A percentile compares a stretch with the other conserved stretches of the same genome.
Evolutionary conservation across 371 early-diverging fungal genomes (phyloP).

Genomic region (Capillidium heterosporum): DNA sequence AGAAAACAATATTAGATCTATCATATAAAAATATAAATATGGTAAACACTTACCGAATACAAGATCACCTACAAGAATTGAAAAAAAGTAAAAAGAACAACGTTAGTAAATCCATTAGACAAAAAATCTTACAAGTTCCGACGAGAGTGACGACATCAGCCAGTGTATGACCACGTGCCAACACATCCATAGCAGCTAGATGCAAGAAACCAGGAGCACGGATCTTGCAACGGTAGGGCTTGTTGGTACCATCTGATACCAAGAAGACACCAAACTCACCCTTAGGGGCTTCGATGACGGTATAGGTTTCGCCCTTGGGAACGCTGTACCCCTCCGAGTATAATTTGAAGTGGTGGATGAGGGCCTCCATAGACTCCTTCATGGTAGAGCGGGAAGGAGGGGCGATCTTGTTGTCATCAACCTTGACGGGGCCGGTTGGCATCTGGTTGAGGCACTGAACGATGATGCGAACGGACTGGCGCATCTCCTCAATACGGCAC

Average conservation of each 20-base stretch:
- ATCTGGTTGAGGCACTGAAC: slow-evolving; percentile 86
- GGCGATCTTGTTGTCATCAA: slow-evolving; percentile 95
- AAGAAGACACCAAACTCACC: slow-evolving; percentile 75
- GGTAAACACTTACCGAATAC: not conserved
- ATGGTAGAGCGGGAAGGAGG: slow-evolving; percentile 87
- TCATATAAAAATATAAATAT: not conserved
- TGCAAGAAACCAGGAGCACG: slow-evolving; percentile 95
- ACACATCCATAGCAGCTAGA: slow-evolving; percentile 74
- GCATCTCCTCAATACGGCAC: slow-evolving; percentile 96
- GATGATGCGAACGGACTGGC: slow-evolving; percentile 88
- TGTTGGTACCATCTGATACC: slow-evolving; percentile 48
- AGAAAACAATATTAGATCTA: not conserved
- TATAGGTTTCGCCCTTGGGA: slow-evolving; percentile 92
- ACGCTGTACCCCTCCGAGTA: slow-evolving; percentile 95
- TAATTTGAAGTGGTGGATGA: slow-evolving; percentile 96
- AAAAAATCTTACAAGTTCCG: slow-evolving; percentile 38
- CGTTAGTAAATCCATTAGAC: slow-evolving; percentile 5
- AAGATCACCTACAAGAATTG: not conserved
- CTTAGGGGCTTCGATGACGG: slow-evolving; percentile 94
- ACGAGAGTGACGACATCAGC: slow-evolving; percentile 86
- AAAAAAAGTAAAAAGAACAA: not conserved
- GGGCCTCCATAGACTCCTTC: slow-evolving; percentile 96
- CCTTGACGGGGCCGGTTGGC: slow-evolving; percentile 83
- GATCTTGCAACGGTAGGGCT: slow-evolving; percentile 95
- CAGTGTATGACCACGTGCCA: slow-evolving; percentile 76